Base-by-base conservation (phyloP, 108 stramenopile species). In the Cyclotella sp. region DNA sequence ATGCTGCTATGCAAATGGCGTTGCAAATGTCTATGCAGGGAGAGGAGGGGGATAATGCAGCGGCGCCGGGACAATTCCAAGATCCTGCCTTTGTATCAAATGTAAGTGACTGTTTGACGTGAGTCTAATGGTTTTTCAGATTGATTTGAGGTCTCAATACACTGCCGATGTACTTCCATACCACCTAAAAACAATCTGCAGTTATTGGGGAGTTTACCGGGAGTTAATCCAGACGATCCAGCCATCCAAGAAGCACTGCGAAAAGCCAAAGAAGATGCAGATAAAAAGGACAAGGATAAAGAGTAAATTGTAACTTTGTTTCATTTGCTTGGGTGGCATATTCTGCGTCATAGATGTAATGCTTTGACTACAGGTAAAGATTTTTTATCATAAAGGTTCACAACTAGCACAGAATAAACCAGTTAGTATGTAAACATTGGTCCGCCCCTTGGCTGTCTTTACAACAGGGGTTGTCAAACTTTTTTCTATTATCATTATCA, bases 151-250 rank as follows among this genome's bases (percentile, higher is more conserved):
- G n/a, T n/a, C n/a, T 14, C 53, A 61, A 60, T 22, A 40, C 21
- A 22, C n/a, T n/a, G n/a, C n/a, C n/a, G n/a, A n/a, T n/a, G n/a
- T 42, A 14, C 34, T 46, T 69, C 67, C 28, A 28, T 69, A 15
- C 42, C 41, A 53, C 54, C 18, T n/a, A n/a, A n/a, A 1, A 13
- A 47, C 54, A 11, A 14, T 24, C 27, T 24, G 44, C 79, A 94
- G 63, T 79, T 98, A 53, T 79, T 98, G 43, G 92, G 93, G 3
- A 87, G 88, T 26, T 77, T 96, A 42, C 91, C 93, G 22, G 97
- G 97, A 54, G 95, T 96, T 22, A 92, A 98, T 81, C 86, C 91
- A 9, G 95, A 96, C 78, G 96, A 98, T 78, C 96, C 97, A 16
- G 83, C 88, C 44, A 96, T 98, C 66, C 93, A 95, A 68, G 86